Evolutionary conservation across 345 rosid genomes (phyloP), one percentile per base, ranked within the genome.

Genomic region (Linum lewisii): DNA sequence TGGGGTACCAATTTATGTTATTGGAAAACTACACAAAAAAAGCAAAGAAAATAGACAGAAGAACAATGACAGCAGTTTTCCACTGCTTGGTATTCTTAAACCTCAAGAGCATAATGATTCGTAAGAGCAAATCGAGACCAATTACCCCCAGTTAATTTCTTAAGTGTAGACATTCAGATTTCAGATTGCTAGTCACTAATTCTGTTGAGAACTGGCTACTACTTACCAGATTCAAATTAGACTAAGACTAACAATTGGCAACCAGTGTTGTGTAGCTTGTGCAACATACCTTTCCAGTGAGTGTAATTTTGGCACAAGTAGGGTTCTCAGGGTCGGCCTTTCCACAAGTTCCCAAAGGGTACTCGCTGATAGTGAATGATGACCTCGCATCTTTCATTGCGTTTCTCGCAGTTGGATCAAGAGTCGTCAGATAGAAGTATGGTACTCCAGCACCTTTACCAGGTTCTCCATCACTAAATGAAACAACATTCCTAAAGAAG

Each of bases 391-490:
- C 98, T 64, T 68, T 68, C 50, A 84, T 51, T 5, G 97, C 98
- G 72, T 92, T 79, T 63, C 78, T 74, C 1, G 98, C 90, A 8
- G 98, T 93, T 69, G 95, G 97, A 81, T 93, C 99, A 61, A 93
- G 99, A 37, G 82, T 66, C 24, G 97, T 93, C 77, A 93, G 79
- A 82, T 93, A 93, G 69, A 93, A 93, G 74, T 85, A 93, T 0
- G 97, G 99, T 70, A 87, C 60, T 20, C 97, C 99, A 29, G 57
- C 75, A 18, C 95, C 82, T 66, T 81, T 51, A 10, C 69, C 66
- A 0, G 97, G 94, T 36, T 66, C 54, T 62, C 97, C 99, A 57
- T 91, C 96, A 51, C 98, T 87, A 65, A 73, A 91, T 14, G 98
- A 87, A 55, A 86, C 92, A 54, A 91, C 96, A 77, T 91, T 91